Percentiles rank a stretch among this genome's conserved stretches.
These are phyloP conservation scores for Camelina hispida DNA, from an alignment of 345 rosid species.

Conservation along the genomic window DNA sequence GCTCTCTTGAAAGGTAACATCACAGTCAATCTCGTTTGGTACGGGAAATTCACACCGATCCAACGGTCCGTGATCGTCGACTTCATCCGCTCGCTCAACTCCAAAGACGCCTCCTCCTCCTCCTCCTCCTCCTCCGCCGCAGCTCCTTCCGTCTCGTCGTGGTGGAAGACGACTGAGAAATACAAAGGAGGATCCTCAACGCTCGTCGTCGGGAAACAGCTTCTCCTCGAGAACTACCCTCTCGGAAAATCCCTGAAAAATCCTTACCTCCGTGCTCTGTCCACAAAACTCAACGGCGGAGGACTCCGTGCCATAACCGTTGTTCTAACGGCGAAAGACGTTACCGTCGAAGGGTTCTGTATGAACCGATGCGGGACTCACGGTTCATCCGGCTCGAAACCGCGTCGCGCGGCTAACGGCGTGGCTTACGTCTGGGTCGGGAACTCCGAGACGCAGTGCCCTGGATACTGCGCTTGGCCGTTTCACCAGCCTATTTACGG, in stretches of 20 bases:
- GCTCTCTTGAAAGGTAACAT: slow-evolving; percentile 41
- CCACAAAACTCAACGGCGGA: slow-evolving; percentile 42
- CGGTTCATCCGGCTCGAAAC: slow-evolving; percentile 44
- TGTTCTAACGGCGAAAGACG: slow-evolving; percentile 71
- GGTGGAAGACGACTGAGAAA: slow-evolving; percentile 51
- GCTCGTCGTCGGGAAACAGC: slow-evolving; percentile 56
- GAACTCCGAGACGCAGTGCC: slow-evolving; percentile 71
- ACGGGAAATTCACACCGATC: slow-evolving; percentile 45
- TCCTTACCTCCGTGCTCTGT: slow-evolving; percentile 48
- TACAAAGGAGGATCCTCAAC: slow-evolving; percentile 44
- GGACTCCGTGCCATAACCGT: slow-evolving; percentile 51
- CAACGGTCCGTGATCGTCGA: slow-evolving; percentile 45
- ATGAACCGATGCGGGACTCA: slow-evolving; percentile 78
- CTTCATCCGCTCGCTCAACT: slow-evolving; percentile 40
- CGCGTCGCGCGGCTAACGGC: slow-evolving; percentile 40
- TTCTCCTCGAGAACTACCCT: slow-evolving; percentile 54
- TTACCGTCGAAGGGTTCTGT: slow-evolving; percentile 75
- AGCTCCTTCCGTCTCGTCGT: slow-evolving; percentile 43
- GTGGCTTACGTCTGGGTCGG: slow-evolving; percentile 78
- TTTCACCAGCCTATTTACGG: slow-evolving; percentile 87
- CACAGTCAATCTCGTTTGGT: slow-evolving; percentile 41
- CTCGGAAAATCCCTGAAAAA: slow-evolving; percentile 58
- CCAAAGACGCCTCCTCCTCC: slow-evolving; percentile 6
- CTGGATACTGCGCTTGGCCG: slow-evolving; percentile 93
- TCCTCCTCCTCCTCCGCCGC: slow-evolving; percentile 5